Base-by-base conservation (phyloP, 768 basidiomycete species). In the Lepiota venenata region DNA sequence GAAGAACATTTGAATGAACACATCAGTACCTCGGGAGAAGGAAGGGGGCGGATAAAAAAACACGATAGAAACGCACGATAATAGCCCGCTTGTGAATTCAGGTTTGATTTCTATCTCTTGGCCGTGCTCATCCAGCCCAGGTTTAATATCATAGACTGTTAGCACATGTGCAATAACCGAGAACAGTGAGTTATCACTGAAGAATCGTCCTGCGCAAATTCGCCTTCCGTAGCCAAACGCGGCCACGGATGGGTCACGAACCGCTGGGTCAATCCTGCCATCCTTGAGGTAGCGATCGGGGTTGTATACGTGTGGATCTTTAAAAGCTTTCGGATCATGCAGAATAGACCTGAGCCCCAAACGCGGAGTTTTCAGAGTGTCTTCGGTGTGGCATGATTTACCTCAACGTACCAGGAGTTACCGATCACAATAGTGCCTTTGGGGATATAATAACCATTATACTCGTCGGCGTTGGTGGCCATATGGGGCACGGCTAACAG, bases 141-240 rank as follows among this genome's bases (percentile, higher is more conserved):
- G 63, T 5, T 39, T 32, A 38, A 63, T 52, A 41, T 62, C 53
- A 45, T 52, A 64, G 10, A 58, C 52, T 1, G 63, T 41, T 16
- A 64, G 40, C 10, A 60, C 38, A 22, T 57, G 56, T 9, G 63
- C 55, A 11, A 59, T 49, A 29, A 62, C 41, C 10, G 55, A 56
- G 45, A 50, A 60, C 11, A 64, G 47, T 6, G 52, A 51, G 10
- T 60, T 51, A 35, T 59, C 38, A 16, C 56, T 57, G 21, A 64
- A 47, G 44, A 57, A 60, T 7, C 60, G 56, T 9, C 63, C 63
- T 12, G 63, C 62, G 37, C 61, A 64, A 9, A 61, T 60, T 25
- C 61, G 36, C 20, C 56, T 50, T 15, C 56, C 56, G 18, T 25
- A 56, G 15, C 50, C 56, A 25, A 56, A 56, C 8, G 55, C 55